These are phyloP conservation scores for Botryotinia globosa DNA, from an alignment of 2,329 filamentous ascomycete genomes.

Conservation along the genomic window DNA sequence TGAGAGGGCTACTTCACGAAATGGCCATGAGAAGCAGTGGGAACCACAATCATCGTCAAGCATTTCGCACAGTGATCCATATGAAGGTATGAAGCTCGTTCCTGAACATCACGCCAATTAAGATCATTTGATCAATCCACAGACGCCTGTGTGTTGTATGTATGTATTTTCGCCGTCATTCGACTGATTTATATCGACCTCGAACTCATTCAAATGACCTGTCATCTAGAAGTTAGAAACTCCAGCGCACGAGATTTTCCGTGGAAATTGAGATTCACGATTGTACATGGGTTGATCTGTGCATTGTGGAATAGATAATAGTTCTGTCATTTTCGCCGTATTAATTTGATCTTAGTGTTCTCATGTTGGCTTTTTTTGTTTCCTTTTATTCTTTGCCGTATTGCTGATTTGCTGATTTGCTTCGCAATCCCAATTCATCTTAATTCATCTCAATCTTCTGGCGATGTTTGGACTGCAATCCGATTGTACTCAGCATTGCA, in stretches of 20 bases:
- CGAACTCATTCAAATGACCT: neutral
- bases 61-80: conserved; percentile 22
- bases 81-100: conserved; percentile 31
- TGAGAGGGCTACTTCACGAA: conserved; percentile 13
- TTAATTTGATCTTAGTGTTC: neutral
- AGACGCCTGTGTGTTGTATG: neutral
- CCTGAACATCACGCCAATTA: conserved; percentile 25
- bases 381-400: neutral
- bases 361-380: neutral
- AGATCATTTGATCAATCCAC: neutral
- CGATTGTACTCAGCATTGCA: neutral
- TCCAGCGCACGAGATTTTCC: neutral
- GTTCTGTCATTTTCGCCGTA: neutral
- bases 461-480: neutral
- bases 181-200: neutral
- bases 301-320: conserved; percentile 1
- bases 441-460: neutral
- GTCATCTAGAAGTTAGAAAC: neutral
- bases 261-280: neutral
- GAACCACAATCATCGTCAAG: conserved; percentile 19
- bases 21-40: conserved; percentile 22
- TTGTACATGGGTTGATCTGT: neutral
- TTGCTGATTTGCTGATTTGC: neutral
- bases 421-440: neutral
- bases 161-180: neutral